A percentile compares a stretch with the other conserved stretches of the same genome.
phyloP scores from a whole-genome alignment of 2,329 filamentous ascomycete species.

The Pseudogymnoascus sp. region DNA sequence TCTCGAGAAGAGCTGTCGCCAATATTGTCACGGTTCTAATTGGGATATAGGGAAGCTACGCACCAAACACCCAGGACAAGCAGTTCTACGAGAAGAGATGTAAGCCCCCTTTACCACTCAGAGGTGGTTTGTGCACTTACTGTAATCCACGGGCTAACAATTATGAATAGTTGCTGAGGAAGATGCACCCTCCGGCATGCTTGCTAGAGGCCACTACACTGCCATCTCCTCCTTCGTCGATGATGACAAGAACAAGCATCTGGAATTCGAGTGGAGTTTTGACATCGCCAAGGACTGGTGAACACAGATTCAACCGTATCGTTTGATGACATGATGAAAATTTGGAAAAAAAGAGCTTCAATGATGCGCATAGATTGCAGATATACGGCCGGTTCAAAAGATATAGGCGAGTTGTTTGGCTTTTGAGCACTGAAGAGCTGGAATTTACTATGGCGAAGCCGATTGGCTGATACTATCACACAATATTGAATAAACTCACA shows the following conservation, averaged over 20 bases:
- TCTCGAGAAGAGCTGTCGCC: neutral
- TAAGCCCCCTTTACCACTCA: conserved; percentile 41
- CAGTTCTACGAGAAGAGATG: conserved; percentile 84
- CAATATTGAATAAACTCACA: neutral
- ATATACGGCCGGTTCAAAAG: neutral
- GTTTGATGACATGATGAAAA: neutral
- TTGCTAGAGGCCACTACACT: conserved; percentile 83
- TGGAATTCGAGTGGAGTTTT: conserved; percentile 93
- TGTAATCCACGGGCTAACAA: conserved; percentile 5
- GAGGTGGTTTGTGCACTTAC: neutral
- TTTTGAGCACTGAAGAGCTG: conserved; percentile 1
- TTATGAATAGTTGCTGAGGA: conserved; percentile 68
- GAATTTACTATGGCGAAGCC: neutral
- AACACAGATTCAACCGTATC: conserved; percentile 8
- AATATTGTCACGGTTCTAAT: neutral
- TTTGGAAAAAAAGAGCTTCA: neutral
- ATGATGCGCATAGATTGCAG: neutral
- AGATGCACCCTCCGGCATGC: conserved; percentile 84
- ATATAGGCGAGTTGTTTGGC: neutral
- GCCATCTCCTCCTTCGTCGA: conserved; percentile 87
- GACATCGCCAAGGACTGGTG: conserved; percentile 97
- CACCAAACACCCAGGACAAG: conserved; percentile 84
- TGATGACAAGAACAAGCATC: conserved; percentile 84
- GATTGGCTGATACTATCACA: neutral
- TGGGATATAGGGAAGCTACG: conserved; percentile 68